Base-by-base conservation (phyloP, 2,329 filamentous ascomycete species). In the Clarireedia homoeocarpa region DNA sequence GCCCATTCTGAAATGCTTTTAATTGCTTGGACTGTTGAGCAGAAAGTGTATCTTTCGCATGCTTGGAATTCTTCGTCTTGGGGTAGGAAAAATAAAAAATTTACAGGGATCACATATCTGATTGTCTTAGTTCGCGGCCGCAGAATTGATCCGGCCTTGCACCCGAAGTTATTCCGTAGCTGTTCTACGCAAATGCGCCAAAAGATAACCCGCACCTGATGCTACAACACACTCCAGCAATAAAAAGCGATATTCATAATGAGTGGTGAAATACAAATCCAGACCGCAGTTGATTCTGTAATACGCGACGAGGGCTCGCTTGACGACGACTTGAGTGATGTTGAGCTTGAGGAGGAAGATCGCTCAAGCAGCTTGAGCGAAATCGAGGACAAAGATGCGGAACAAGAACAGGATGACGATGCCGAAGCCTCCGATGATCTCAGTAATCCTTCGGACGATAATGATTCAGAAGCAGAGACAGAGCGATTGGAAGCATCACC, bases 311-410 rank as follows among this genome's bases (percentile, higher is more conserved):
- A 60, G 34, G 58, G 54, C 53, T 64, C 66, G 44, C 53, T 61
- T 56, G 65, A 66, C 49, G 53, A 51, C 38, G 66, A 68, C 40
- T 56, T 67, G 58, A 68, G 65, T 57, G 66, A 69, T 55, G 59
- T 66, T 20, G 67, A 68, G 40, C 83, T 85, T 66, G 53, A 55
- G 39, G 53, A 55, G 36, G 88, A 87, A 70, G 85, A 84, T 69
- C 78, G 88, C 53, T 96, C 91, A 40, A 97, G 92, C 72, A 94
- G 91, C 66, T 78, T 97, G 65, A 96, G 90, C 74, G 92, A 96
- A 66, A 88, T 95, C 56, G 91, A 91, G 67, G 89, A 95, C 66
- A 55, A 50, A 55, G 83, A 83, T 66, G 85, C 89, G 60, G 80
- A 77, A 45, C 80, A 77, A 47, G 86, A 89, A 51, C 83, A 88